Percentiles rank a stretch among this genome's conserved stretches.
Evolutionary conservation across 805 yeast species (phyloP).

Genomic region (Candida multigemmis): DNA sequence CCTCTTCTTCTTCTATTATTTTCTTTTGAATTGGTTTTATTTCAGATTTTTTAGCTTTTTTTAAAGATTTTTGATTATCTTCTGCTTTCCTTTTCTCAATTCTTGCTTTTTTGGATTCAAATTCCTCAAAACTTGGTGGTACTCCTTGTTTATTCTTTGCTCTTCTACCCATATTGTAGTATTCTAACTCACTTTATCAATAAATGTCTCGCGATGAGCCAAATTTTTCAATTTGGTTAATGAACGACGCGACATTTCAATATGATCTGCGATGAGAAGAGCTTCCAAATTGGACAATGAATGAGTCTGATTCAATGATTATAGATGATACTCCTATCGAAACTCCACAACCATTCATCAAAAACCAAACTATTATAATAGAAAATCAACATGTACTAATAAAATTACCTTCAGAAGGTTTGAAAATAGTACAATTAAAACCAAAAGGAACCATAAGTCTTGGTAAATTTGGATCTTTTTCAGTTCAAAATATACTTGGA

Average conservation of each 20-base stretch:
- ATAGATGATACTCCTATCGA: too few relatives aligned
- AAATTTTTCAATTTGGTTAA: slow-evolving; percentile 1
- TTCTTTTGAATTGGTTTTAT: slow-evolving; percentile 32
- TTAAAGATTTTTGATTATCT: slow-evolving; percentile 6
- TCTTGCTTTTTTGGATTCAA: slow-evolving; percentile 34
- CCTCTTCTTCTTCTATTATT: slow-evolving; percentile 37
- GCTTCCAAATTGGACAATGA: too few relatives aligned
- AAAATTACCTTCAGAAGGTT: slow-evolving; percentile 72
- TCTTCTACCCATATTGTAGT: slow-evolving; percentile 72
- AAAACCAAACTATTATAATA: slow-evolving; percentile 21
- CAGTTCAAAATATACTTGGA: slow-evolving; percentile 68
- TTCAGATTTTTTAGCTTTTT: slow-evolving; percentile 13
- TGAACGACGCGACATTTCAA: background rate
- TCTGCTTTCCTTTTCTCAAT: slow-evolving; percentile 21
- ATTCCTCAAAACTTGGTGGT: slow-evolving; percentile 85
- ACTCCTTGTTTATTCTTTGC: slow-evolving; percentile 87
- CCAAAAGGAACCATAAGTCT: slow-evolving; percentile 55
- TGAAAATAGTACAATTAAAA: slow-evolving; percentile 61
- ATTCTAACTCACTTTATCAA: slow-evolving; percentile 3
- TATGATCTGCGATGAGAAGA: slow-evolving; percentile 5
- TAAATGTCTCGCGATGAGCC: slow-evolving; percentile 3
- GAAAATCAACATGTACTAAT: slow-evolving; percentile 52
- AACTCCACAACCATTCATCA: background rate
- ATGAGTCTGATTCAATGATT: too few relatives aligned
- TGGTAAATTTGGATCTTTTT: slow-evolving; percentile 89